Evolutionary conservation across 495 filamentous ascomycete genomes (phyloP), one percentile per base, ranked within the genome.

Genomic region (Penicillium lagena): DNA sequence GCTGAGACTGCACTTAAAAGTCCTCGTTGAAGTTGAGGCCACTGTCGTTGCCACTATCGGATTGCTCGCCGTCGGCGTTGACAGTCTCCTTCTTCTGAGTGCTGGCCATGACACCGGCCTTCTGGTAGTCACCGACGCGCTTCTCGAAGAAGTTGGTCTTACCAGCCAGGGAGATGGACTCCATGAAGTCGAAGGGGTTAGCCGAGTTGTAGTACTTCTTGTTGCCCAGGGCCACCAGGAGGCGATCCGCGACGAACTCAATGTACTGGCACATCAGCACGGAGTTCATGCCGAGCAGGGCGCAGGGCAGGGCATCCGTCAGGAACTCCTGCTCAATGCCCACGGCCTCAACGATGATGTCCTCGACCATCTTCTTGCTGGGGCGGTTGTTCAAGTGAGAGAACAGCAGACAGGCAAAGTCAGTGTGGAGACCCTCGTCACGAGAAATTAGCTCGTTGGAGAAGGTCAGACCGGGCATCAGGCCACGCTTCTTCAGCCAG

Each of bases 91-190:
- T 72, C 81, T 96, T 93, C 70, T 89, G 87, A 60, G 86, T 89
- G 72, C 84, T 86, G 51, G 82, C 85, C 89, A 98, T 97, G 59
- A 98, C 93, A 71, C 94, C 93, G 37, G 94, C 90, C 78, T 98
- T 98, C 72, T 98, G 93, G 80, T 98, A 98, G 63, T 98, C 93
- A 68, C 86, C 94, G 34, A 98, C 93, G 48, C 93, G 86, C 86
- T 98, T 98, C 83, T 98, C 93, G 68, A 98, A 98, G 86, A 98
- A 98, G 79, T 98, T 98, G 67, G 93, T 98, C 85, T 98, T 98
- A 69, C 93, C 93, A 27, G 90, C 87, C 29, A 98, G 77, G 9
- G 93, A 97, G 72, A 98, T 98, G 59, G 89, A 91, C 80, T 98
- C 93, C 93, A 98, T 98, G 73, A 98, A 98, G 79, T 98, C 93